Percentiles rank a stretch among this genome's conserved stretches.
Conservation (phyloP, 1,284 basidiomycete species). For the Exobasidium cylindrosporum region DNA sequence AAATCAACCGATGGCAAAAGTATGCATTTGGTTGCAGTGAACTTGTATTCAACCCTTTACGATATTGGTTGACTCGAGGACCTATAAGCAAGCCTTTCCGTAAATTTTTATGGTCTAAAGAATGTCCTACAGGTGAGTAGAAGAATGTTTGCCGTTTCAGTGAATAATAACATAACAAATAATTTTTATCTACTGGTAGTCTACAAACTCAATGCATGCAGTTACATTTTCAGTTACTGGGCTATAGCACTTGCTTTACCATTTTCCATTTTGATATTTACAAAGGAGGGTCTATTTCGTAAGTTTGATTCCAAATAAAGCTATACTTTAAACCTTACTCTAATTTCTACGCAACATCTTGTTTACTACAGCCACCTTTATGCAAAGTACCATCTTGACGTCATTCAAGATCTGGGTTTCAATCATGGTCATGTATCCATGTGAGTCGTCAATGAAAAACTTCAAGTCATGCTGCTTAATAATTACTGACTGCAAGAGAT, state of each 20-base stretch:
- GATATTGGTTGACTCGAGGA: conserved; percentile 68
- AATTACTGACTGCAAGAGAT: too few species aligned
- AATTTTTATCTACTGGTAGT: too few species aligned
- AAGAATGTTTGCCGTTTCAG: too few species aligned
- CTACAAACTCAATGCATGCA: conserved; percentile 67
- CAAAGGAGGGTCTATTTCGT: conserved; percentile 67
- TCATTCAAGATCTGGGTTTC: too few species aligned
- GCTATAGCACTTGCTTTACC: conserved; percentile 70
- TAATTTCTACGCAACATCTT: too few species aligned
- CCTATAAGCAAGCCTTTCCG: conserved; percentile 55
- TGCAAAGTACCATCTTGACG: too few species aligned
- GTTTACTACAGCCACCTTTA: too few species aligned
- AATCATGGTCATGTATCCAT: conserved; percentile 70
- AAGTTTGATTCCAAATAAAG: conserved; percentile 67
- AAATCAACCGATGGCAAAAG: conserved; percentile 80
- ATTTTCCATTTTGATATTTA: conserved; percentile 69
- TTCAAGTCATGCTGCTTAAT: too few species aligned
- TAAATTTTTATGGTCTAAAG: background rate
- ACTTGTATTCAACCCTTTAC: conserved; percentile 55
- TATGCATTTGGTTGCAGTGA: conserved; percentile 70
- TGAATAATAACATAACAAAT: too few species aligned
- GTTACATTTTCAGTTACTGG: conserved; percentile 75
- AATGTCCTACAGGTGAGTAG: background rate
- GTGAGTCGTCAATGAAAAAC: too few species aligned
- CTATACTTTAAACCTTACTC: conserved; percentile 63